These are phyloP conservation scores for Castanospermum australe DNA, from an alignment of 306 rosid genomes.

Conservation along the genomic window DNA sequence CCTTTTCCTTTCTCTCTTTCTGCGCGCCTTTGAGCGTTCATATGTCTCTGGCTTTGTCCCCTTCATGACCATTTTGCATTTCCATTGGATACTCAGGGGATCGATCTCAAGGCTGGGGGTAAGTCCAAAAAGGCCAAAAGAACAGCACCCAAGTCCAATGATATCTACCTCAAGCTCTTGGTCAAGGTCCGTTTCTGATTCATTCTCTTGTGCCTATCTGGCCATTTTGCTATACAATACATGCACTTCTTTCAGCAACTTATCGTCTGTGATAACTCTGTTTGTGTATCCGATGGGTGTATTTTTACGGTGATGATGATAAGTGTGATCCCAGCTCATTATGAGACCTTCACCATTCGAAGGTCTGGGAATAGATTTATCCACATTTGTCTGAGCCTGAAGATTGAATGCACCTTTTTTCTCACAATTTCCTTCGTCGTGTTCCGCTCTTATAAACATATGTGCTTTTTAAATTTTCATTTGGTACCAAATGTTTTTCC, in stretches of 20 bases:
- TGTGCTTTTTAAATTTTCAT: background rate
- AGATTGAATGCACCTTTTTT: background rate
- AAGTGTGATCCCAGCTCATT: slow-evolving; percentile 58
- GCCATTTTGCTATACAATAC: background rate
- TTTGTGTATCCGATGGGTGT: background rate
- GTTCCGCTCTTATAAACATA: too few relatives aligned
- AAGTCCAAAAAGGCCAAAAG: slow-evolving; percentile 81
- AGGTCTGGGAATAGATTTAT: slow-evolving; percentile 39
- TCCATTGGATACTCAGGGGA: slow-evolving; percentile 28
- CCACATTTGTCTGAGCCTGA: slow-evolving; percentile 49
- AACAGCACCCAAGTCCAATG: slow-evolving; percentile 79
- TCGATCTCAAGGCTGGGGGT: slow-evolving; percentile 77
- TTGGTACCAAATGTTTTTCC: background rate
- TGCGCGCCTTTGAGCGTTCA: background rate
- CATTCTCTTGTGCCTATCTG: background rate
- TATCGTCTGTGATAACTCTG: background rate
- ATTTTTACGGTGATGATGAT: slow-evolving; percentile 39
- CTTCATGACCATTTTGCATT: background rate
- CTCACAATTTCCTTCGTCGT: too few relatives aligned
- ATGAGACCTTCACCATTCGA: slow-evolving; percentile 28
- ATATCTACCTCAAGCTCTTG: slow-evolving; percentile 64
- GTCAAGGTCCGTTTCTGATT: slow-evolving; percentile 32
- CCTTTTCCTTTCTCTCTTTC: too few relatives aligned
- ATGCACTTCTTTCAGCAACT: background rate
- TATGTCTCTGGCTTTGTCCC: background rate